Evolutionary conservation across 768 basidiomycete species (phyloP).

Genomic region (Agrocybe pediades): DNA sequence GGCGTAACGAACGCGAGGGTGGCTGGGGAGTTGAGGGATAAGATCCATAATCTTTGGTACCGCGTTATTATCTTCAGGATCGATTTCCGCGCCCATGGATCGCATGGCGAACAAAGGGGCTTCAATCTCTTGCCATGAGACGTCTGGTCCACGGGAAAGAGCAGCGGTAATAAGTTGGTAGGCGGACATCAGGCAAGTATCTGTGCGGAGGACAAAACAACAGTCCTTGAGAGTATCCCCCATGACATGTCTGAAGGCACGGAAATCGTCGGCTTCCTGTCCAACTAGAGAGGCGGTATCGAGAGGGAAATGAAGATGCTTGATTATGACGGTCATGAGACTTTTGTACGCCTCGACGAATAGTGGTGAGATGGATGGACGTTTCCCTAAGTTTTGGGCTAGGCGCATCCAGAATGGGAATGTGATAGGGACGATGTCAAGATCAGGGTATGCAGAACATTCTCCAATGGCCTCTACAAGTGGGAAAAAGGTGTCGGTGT

Average conservation of each 20-base stretch:
- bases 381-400: slow-evolving; percentile 86
- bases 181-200: slow-evolving; percentile 77
- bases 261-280: slow-evolving; percentile 92
- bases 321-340: slow-evolving; percentile 85
- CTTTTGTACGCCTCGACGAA: slow-evolving; percentile 82
- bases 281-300: slow-evolving; percentile 65
- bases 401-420: slow-evolving; percentile 99
- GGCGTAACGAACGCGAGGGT: slow-evolving; percentile 93
- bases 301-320: slow-evolving; percentile 88
- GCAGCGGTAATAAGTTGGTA: slow-evolving; percentile 81
- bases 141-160: slow-evolving; percentile 58
- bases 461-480: slow-evolving; percentile 93
- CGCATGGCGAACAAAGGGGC: slow-evolving; percentile 97
- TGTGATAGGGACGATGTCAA: slow-evolving; percentile 96
- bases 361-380: slow-evolving; percentile 66
- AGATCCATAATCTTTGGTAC: slow-evolving; percentile 98
- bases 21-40: slow-evolving; percentile 84
- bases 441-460: slow-evolving; percentile 89
- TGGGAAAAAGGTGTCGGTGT: slow-evolving; percentile 91
- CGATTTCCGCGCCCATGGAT: slow-evolving; percentile 96
- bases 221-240: slow-evolving; percentile 99
- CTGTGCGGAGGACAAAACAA: slow-evolving; percentile 89
- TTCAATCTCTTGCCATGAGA: slow-evolving; percentile 96
- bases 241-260: slow-evolving; percentile 96
- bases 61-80: slow-evolving; percentile 75